Conservation (phyloP, 805 yeast species). For the Scheffersomyces stipitis region DNA sequence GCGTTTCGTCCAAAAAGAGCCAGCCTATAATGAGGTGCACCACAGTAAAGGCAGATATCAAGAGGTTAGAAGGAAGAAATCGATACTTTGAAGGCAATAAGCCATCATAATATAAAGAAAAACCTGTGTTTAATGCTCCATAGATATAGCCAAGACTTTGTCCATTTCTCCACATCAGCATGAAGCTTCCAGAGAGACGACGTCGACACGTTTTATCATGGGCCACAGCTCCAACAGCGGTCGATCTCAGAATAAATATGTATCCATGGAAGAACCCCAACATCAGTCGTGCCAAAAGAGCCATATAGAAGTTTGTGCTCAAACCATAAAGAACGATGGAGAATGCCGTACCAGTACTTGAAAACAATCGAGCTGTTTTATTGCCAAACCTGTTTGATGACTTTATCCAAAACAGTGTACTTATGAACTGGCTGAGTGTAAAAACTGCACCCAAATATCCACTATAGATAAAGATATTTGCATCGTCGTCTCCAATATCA, state of each 20-base stretch:
- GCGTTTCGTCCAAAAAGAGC: constrained; percentile 41
- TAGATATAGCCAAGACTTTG: neutral
- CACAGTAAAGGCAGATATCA: constrained; percentile 27
- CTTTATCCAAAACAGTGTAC: constrained; percentile 29
- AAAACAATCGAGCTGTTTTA: constrained; percentile 24
- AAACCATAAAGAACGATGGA: constrained; percentile 31
- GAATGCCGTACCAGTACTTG: constrained; percentile 25
- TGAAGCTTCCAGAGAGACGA: constrained; percentile 28
- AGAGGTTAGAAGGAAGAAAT: constrained; percentile 39
- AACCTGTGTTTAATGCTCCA: too few species aligned
- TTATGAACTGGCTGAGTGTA: constrained; percentile 22
- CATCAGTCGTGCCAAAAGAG: constrained; percentile 25
- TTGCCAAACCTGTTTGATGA: constrained; percentile 30
- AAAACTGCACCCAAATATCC: constrained; percentile 22
- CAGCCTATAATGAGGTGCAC: constrained; percentile 26
- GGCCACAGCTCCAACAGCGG: constrained; percentile 32
- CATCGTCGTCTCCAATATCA: constrained; percentile 15
- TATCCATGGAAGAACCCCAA: constrained; percentile 32
- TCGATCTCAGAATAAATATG: constrained; percentile 30
- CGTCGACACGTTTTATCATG: constrained; percentile 29
- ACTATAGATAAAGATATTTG: constrained; percentile 18
- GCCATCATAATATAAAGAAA: constrained; percentile 23
- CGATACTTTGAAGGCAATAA: constrained; percentile 31
- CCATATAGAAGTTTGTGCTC: constrained; percentile 25
- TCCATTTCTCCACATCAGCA: constrained; percentile 17